Base-by-base conservation (phyloP, 1,284 basidiomycete genomes). In the Moniliophthora roreri region DNA sequence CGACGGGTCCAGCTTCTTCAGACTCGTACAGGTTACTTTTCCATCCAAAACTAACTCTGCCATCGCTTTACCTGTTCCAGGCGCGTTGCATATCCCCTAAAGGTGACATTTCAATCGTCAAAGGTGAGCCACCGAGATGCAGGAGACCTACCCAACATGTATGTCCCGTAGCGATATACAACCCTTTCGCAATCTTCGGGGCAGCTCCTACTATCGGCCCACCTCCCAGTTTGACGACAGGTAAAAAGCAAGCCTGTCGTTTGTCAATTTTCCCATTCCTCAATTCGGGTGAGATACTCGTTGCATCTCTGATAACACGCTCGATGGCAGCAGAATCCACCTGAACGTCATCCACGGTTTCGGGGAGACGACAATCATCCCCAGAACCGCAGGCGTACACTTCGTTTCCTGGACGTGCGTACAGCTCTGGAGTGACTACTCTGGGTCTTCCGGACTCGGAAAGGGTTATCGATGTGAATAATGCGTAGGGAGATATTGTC, bases 11-110 rank as follows among this genome's bases (percentile, higher is more conserved):
- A 85, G 65, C 42, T 69, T 75, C 58, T 69, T 69, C 58, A 85
- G 62, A 53, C 83, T 72, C 0, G 75, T 78, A 53, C 79, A 81
- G 24, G 60, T 71, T 47, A 80, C 74, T 51, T 74, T 73, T 20
- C 84, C 84, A 24, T 82, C 75, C 64, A 87, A 74, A 15, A 87
- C 64, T 16, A 84, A 66, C 61, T 85, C 82, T n/a, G 76, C 69
- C 9, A 89, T 60, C 2, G 76, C 78, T 58, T 75, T 81, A 5
- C 77, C 86, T 2, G 85, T 88, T 2, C 84, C 85, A 1, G 87
- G 85, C 2, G 81, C 86, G 60, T 89, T 88, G 64, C 81, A 87
- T 48, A 88, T 85, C 2, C 86, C 86, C 85, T 87, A 54, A 10
- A 54, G 56, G 16, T 40, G 28, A 39, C 40, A 45, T 11, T 40